These are phyloP conservation scores for Collybia sp. DNA, from an alignment of 768 basidiomycete genomes.

Conservation along the genomic window DNA sequence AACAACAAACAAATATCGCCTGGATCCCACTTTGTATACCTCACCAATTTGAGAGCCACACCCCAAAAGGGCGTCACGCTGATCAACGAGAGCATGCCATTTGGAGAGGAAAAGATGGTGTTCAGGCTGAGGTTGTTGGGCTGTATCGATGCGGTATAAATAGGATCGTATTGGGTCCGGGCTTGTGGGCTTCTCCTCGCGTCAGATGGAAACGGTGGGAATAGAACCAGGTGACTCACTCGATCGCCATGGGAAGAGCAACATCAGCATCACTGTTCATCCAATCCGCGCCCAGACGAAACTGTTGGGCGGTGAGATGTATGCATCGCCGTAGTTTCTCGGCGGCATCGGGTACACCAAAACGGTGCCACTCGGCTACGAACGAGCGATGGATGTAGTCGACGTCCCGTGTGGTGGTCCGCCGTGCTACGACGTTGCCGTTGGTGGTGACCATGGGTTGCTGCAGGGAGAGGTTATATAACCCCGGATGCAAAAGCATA, in stretches of 20 bases:
- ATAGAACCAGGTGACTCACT: constrained; percentile 35
- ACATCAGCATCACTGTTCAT: constrained; percentile 76
- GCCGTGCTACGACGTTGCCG: constrained; percentile 28
- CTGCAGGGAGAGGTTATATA: constrained; percentile 27
- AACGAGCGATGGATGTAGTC: constrained; percentile 67
- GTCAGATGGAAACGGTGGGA: neutral
- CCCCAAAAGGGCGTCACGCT: constrained; percentile 71
- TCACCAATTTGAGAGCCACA: constrained; percentile 66
- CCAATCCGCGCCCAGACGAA: constrained; percentile 61
- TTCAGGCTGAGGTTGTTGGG: constrained; percentile 47
- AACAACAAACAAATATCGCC: constrained; percentile 64
- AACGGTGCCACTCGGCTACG: constrained; percentile 42
- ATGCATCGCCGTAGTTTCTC: constrained; percentile 56
- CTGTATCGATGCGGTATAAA: constrained; percentile 47
- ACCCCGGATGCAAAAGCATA: constrained; percentile 58
- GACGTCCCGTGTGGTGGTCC: constrained; percentile 58
- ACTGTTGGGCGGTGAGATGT: constrained; percentile 41
- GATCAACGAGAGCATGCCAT: constrained; percentile 45
- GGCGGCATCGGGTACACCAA: constrained; percentile 47
- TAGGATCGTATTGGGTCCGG: constrained; percentile 48
- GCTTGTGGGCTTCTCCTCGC: constrained; percentile 12
- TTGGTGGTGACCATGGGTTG: constrained; percentile 8
- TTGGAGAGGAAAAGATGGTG: constrained; percentile 53
- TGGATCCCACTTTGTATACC: constrained; percentile 60
- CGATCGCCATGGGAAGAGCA: constrained; percentile 59